Conservation (phyloP, 2,329 filamentous ascomycete species). For the Ilyonectria sp. region DNA sequence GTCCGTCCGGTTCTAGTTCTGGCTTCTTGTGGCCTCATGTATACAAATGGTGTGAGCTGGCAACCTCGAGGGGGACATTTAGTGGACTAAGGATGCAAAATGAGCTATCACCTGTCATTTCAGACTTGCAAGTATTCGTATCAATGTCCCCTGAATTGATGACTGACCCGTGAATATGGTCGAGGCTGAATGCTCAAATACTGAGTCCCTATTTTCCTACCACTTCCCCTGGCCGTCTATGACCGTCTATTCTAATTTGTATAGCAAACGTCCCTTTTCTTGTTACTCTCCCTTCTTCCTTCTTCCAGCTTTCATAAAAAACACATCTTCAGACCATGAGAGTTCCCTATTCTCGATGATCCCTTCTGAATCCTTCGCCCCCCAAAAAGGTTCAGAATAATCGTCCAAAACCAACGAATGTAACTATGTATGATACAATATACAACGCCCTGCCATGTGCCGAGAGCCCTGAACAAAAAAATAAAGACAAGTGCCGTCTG, state of each 20-base stretch:
- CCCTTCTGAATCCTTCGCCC: not conserved
- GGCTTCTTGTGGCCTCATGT: no score
- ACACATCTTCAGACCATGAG: not conserved
- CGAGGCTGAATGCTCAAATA: not conserved
- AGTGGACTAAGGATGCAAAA: not conserved
- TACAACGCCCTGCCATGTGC: conserved; percentile 18
- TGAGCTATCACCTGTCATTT: not conserved
- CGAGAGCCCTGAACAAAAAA: conserved; percentile 9
- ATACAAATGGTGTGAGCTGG: no score
- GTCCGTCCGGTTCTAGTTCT: not conserved
- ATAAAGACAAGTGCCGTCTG: not conserved
- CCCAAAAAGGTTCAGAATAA: not conserved
- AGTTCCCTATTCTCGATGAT: not conserved
- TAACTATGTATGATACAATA: not conserved
- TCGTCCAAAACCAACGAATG: conserved; percentile 8
- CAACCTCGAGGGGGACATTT: not conserved
- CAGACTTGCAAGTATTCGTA: not conserved
- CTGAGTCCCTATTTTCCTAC: not conserved
- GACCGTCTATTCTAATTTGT: conserved; percentile 9
- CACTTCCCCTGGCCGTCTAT: not conserved
- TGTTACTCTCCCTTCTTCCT: not conserved
- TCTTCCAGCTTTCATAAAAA: not conserved
- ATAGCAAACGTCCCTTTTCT: not conserved
- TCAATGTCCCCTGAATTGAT: not conserved
- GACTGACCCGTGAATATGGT: not conserved